These are phyloP conservation scores for Kondoa malvinella DNA, from an alignment of 768 basidiomycete genomes.

Conservation along the genomic window DNA sequence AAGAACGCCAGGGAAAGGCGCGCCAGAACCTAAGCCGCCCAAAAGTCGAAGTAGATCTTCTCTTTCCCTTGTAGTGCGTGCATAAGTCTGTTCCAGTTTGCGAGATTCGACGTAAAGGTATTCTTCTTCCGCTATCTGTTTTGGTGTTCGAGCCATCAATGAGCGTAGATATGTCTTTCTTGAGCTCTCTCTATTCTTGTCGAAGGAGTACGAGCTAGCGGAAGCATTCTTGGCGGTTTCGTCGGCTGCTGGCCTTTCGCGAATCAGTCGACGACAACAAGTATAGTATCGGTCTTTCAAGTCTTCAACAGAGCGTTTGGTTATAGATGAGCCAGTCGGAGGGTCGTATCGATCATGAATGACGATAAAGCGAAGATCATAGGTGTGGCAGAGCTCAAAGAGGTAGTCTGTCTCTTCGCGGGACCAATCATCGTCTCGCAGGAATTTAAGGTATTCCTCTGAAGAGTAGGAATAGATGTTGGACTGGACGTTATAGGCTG, in stretches of 20 bases:
- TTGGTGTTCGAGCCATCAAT: conserved; percentile 71
- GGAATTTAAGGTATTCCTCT: conserved; percentile 66
- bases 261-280: conserved; percentile 70
- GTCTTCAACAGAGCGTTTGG: conserved; percentile 41
- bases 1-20: not conserved
- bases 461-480: conserved; percentile 56
- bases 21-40: conserved; percentile 21
- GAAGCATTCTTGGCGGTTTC: conserved; percentile 41
- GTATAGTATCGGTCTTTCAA: conserved; percentile 87
- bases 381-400: conserved; percentile 59
- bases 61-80: conserved; percentile 29
- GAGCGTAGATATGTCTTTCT: conserved; percentile 71
- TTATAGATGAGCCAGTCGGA: not conserved
- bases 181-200: conserved; percentile 70
- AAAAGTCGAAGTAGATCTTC: conserved; percentile 26
- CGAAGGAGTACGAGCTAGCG: conserved; percentile 60
- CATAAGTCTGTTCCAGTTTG: conserved; percentile 82
- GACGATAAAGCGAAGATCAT: conserved; percentile 76
- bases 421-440: conserved; percentile 76
- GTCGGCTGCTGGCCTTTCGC: conserved; percentile 66
- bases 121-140: conserved; percentile 88
- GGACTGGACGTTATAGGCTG: conserved; percentile 56
- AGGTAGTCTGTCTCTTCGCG: conserved; percentile 88
- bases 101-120: conserved; percentile 83
- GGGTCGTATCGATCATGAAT: conserved; percentile 76